Evolutionary conservation across 2,329 filamentous ascomycete species (phyloP), one percentile per base, ranked within the genome.

Genomic region (Fusarium coicis): DNA sequence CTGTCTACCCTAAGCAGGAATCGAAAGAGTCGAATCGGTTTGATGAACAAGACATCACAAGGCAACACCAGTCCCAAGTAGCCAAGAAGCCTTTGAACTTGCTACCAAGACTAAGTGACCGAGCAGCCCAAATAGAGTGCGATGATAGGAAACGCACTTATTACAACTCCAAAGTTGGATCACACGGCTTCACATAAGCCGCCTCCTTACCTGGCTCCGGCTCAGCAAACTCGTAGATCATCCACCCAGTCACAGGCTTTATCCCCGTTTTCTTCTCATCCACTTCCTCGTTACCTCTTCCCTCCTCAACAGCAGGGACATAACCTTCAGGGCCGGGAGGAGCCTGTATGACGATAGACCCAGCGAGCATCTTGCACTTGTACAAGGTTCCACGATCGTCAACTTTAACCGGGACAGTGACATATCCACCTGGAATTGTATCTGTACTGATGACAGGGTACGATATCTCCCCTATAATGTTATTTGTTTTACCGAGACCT

Each of bases 351-450:
- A 53, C 59, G 1, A 47, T 7, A 10, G 59, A 63, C 0, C 59
- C 59, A 28, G 59, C 34, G 5, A 40, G 1, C 59, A 63, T 63
- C 18, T n/a, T 59, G 26, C 42, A 63, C 6, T 14, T 2, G 10
- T 63, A n/a, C 34, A 7, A 1, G 3, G 3, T 32, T 0, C 21
- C 18, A 0, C 9, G 2, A 1, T 63, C 34, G 1, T 30, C 0
- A 0, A 59, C 26, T 7, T 34, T 18, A 3, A 63, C 42, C 14
- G 59, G 53, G 6, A 59, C 53, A 14, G 40, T 34, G 34, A 59
- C 59, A 1, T 34, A 59, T 2, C 59, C 59, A 19, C 40, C 7
- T 1, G 59, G 34, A 11, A 62, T 26, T 1, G 12, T 4, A 4
- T 14, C 1, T 1, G 53, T 46, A 0, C 15, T 5, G 16, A 56